Conservation (phyloP, 2,329 filamentous ascomycete species). For the Aureobasidium sp. region DNA sequence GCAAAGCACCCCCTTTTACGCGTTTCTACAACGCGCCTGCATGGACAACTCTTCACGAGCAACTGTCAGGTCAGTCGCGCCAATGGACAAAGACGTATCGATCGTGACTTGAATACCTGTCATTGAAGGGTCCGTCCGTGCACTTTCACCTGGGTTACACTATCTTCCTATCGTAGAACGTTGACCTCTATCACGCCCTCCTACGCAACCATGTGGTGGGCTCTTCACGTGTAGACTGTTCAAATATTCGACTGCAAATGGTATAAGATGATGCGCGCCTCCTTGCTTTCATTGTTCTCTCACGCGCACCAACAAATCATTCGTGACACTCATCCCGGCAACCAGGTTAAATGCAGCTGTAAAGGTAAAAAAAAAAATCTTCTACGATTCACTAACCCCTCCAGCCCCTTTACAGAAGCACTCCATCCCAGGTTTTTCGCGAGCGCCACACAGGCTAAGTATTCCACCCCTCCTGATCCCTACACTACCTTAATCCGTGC, state of each 20-base stretch:
- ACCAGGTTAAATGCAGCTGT: slow-evolving; percentile 10
- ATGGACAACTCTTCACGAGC: slow-evolving; percentile 5
- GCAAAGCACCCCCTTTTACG: slow-evolving; percentile 3
- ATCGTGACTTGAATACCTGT: slow-evolving; percentile 4
- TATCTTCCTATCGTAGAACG: slow-evolving; percentile 8
- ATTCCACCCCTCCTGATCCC: slow-evolving; percentile 5
- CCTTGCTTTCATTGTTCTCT: slow-evolving; percentile 10
- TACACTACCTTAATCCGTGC: slow-evolving; percentile 9
- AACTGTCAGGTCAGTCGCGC: not conserved
- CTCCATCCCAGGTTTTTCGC: not conserved
- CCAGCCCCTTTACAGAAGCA: slow-evolving; percentile 11
- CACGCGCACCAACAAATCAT: slow-evolving; percentile 8
- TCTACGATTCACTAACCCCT: slow-evolving; percentile 8
- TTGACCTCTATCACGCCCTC: slow-evolving; percentile 7
- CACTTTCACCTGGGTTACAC: slow-evolving; percentile 10
- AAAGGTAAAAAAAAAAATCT: not conserved
- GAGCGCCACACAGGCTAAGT: slow-evolving; percentile 11
- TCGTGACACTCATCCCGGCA: slow-evolving; percentile 8
- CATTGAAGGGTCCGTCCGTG: slow-evolving; percentile 3
- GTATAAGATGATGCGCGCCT: slow-evolving; percentile 4
- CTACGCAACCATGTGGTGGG: slow-evolving; percentile 1
- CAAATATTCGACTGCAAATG: not conserved
- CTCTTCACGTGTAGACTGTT: not conserved
- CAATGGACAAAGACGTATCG: not conserved
- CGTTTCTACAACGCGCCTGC: slow-evolving; percentile 10